Base-by-base conservation (phyloP, 371 early-diverging fungal species). In the Entomophthora muscae region DNA sequence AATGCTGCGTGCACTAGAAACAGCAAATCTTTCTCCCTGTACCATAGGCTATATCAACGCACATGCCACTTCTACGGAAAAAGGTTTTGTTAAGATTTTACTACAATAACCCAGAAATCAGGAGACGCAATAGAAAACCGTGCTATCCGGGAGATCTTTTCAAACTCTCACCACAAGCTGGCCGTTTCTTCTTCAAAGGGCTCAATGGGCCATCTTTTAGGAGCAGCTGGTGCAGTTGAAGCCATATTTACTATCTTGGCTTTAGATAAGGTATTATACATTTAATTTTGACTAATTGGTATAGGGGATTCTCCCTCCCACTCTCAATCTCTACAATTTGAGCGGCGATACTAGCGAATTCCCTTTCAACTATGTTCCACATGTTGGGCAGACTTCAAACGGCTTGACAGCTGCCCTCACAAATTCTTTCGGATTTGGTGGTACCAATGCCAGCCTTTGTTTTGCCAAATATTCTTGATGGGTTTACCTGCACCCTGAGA, bases 391-490 rank as follows among this genome's bases (percentile, higher is more conserved):
- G 69, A 77, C 81, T 60, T 67, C 64, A n/a, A 54, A 53, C 24
- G 65, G 67, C 0, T 68, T 93, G n/a, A 67, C 73, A 29, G 85
- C 82, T 1, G 92, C 86, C 0, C 66, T 96, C 42, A 86, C 89
- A 30, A 96, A 96, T 71, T 90, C 90, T 42, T 96, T 96, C 78
- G 97, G 97, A 3, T 96, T 96, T 80, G 97, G 97, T 58, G 97
- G 95, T 51, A 94, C 94, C 0, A 96, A 96, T 71, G 90, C 91
- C 0, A 81, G 86, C 0, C 73, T 95, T 22, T 78, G 85, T 64
- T 89, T 89, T 70, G 61, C 76, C n/a, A 82, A 79, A 64, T 69
- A 42, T 17, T 42, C 42, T 42, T 42, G 42, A 42, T n/a, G n/a
- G n/a, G n/a, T n/a, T n/a, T n/a, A n/a, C n/a, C n/a, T n/a, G n/a